Conservation (phyloP, 257 asterid genomes). For the Penstemon barbatus region DNA sequence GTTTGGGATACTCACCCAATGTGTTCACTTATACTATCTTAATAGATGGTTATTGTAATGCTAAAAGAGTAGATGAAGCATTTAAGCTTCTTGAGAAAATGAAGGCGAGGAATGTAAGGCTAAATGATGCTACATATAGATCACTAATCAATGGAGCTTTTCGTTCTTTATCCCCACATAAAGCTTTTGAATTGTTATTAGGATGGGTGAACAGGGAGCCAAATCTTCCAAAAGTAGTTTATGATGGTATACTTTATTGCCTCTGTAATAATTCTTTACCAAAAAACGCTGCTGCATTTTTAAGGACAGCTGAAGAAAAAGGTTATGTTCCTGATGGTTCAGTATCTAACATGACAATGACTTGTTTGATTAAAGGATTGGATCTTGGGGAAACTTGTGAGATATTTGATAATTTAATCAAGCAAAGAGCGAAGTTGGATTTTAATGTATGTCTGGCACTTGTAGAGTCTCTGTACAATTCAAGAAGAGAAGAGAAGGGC, state of each 20-base stretch:
- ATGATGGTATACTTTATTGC: constrained; percentile 54
- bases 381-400: constrained; percentile 60
- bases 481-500: constrained; percentile 58
- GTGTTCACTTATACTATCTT: constrained; percentile 81
- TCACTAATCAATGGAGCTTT: constrained; percentile 81
- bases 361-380: constrained; percentile 67
- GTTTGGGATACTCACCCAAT: constrained; percentile 57
- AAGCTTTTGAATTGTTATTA: constrained; percentile 54
- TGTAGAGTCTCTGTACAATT: constrained; percentile 55
- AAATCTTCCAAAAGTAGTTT: constrained; percentile 60
- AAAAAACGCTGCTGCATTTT: constrained; percentile 49
- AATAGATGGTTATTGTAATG: constrained; percentile 77
- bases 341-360: constrained; percentile 52
- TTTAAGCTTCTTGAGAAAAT: constrained; percentile 60
- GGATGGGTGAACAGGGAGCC: constrained; percentile 61
- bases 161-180: constrained; percentile 44
- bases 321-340: constrained; percentile 72
- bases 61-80: constrained; percentile 62
- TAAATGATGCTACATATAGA: constrained; percentile 82
- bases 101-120: constrained; percentile 61
- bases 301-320: constrained; percentile 38
- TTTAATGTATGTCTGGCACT: constrained; percentile 53
- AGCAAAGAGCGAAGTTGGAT: constrained; percentile 53
- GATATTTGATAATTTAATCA: constrained; percentile 52
- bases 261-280: constrained; percentile 57